phyloP scores from a whole-genome alignment of 495 filamentous ascomycete genomes.

The Aspergillus sclerotiicarbonarius region DNA sequence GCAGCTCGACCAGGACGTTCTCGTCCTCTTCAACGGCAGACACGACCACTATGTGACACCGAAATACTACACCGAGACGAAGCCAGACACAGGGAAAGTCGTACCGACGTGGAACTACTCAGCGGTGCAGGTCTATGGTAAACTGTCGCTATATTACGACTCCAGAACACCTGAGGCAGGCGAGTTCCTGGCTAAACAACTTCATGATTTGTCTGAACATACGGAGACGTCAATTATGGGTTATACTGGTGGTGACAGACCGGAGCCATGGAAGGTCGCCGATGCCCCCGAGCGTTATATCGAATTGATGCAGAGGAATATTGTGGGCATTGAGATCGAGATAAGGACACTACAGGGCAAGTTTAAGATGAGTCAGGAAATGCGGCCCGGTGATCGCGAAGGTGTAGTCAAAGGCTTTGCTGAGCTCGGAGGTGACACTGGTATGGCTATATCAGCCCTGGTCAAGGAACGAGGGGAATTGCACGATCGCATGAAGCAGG shows the following conservation, averaged over 20 bases:
- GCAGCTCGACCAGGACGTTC: slow-evolving; percentile 25
- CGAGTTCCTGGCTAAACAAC: slow-evolving; percentile 40
- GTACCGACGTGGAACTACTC: slow-evolving; percentile 62
- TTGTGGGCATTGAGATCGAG: slow-evolving; percentile 52
- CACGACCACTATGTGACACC: slow-evolving; percentile 57
- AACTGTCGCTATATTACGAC: slow-evolving; percentile 43
- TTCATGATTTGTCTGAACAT: slow-evolving; percentile 42
- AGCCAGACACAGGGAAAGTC: slow-evolving; percentile 52
- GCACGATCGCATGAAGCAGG: slow-evolving; percentile 7
- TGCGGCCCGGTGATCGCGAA: slow-evolving; percentile 40
- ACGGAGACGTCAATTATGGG: slow-evolving; percentile 50
- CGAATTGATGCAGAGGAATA: slow-evolving; percentile 48
- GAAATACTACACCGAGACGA: slow-evolving; percentile 57
- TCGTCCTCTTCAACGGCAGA: slow-evolving; percentile 52
- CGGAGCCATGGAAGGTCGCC: slow-evolving; percentile 42
- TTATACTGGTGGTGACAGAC: slow-evolving; percentile 24
- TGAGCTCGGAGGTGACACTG: slow-evolving; percentile 12
- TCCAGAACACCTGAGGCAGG: slow-evolving; percentile 28
- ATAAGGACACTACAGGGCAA: slow-evolving; percentile 49
- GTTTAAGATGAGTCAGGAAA: slow-evolving; percentile 57
- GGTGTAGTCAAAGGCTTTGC: slow-evolving; percentile 43
- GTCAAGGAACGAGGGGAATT: slow-evolving; percentile 43
- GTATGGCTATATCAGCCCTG: slow-evolving; percentile 36
- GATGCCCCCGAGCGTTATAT: slow-evolving; percentile 50
- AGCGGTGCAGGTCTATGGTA: slow-evolving; percentile 55